Percentiles rank a stretch among this genome's conserved stretches.
Evolutionary conservation across 2,329 filamentous ascomycete genomes (phyloP).

Genomic region (Aureobasidium musti): DNA sequence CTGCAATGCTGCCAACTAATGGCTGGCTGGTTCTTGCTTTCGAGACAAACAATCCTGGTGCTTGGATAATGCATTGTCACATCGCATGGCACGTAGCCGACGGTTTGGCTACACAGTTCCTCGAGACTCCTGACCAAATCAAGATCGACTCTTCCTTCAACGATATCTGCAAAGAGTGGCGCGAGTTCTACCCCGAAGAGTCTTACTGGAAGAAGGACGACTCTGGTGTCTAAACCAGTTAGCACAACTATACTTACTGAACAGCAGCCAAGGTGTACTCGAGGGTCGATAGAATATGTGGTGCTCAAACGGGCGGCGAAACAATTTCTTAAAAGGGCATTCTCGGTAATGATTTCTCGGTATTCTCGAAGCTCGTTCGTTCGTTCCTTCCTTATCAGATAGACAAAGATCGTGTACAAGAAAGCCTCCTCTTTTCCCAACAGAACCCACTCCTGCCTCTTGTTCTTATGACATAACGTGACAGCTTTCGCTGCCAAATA

Average conservation of each 20-base stretch:
- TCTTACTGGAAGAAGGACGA: slow-evolving; percentile 39
- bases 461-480: too few relatives aligned
- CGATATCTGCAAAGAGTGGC: slow-evolving; percentile 39
- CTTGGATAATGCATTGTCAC: slow-evolving; percentile 40
- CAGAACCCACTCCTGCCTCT: not conserved
- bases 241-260: too few relatives aligned
- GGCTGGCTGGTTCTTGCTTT: slow-evolving; percentile 49
- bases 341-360: not conserved
- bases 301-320: not conserved
- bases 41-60: slow-evolving; percentile 47
- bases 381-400: not conserved
- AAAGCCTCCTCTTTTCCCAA: not conserved
- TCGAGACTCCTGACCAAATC: slow-evolving; percentile 37
- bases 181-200: slow-evolving; percentile 34
- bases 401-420: not conserved
- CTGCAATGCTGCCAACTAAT: slow-evolving; percentile 43
- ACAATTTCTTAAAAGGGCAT: not conserved
- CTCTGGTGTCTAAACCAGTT: slow-evolving; percentile 35
- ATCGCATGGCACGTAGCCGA: slow-evolving; percentile 42
- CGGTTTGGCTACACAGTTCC: slow-evolving; percentile 41
- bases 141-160: slow-evolving; percentile 36
- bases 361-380: not conserved
- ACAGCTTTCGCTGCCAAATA: too few relatives aligned
- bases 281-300: not conserved
- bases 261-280: not conserved